Evolutionary conservation across 179 eudicot genomes (phyloP).

Genomic region (Camellia oleifera): DNA sequence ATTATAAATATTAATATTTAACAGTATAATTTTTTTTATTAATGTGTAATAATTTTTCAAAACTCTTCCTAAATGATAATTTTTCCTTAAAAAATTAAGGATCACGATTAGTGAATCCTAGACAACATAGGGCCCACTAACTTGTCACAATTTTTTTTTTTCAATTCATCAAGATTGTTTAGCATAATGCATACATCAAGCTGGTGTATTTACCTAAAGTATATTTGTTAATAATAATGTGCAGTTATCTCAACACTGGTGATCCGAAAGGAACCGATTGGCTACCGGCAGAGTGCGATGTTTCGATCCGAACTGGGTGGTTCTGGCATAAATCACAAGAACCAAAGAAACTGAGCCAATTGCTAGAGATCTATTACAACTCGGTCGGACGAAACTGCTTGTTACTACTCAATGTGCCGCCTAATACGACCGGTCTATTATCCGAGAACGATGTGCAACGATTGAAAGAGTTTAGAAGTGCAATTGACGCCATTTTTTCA

Average conservation of each 20-base stretch:
- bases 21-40: too few relatives aligned
- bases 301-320: constrained; percentile 82
- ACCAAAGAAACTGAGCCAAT: constrained; percentile 58
- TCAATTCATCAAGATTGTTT: too few relatives aligned
- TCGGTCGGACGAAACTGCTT: constrained; percentile 89
- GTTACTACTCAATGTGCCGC: constrained; percentile 79
- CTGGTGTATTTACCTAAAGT: too few relatives aligned
- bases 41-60: too few relatives aligned
- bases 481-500: constrained; percentile 57
- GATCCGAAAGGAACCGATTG: constrained; percentile 83
- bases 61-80: too few relatives aligned
- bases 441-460: constrained; percentile 55
- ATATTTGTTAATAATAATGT: background rate
- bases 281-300: constrained; percentile 92
- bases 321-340: constrained; percentile 83
- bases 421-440: constrained; percentile 68
- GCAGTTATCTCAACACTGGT: constrained; percentile 76
- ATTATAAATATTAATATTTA: too few relatives aligned
- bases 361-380: constrained; percentile 73
- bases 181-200: too few relatives aligned
- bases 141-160: too few relatives aligned
- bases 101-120: too few relatives aligned
- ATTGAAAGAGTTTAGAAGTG: constrained; percentile 49
- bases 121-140: too few relatives aligned
- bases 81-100: too few relatives aligned